phyloP scores from a whole-genome alignment of 1,284 basidiomycete species.

The Rhodotorula sp. region DNA sequence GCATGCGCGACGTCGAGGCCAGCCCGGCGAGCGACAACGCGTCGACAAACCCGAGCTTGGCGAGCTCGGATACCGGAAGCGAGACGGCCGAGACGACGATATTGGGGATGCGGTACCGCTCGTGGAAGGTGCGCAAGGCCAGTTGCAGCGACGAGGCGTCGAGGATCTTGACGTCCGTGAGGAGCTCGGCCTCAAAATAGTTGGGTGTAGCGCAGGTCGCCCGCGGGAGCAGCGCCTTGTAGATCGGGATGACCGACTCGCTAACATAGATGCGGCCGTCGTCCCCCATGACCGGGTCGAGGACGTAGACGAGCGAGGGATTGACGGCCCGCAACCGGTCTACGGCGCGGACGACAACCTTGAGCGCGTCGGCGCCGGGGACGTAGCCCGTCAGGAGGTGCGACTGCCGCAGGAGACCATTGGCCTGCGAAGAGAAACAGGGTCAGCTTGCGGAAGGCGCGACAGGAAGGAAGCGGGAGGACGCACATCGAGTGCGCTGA shows the following conservation, averaged over 20 bases:
- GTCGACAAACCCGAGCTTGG: constrained; percentile 31
- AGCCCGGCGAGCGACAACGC: neutral
- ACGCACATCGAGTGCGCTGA: constrained; percentile 46
- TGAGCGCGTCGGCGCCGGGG: constrained; percentile 77
- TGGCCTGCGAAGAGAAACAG: constrained; percentile 21
- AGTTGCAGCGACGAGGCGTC: constrained; percentile 66
- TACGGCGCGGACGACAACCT: constrained; percentile 67
- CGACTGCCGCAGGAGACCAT: constrained; percentile 46
- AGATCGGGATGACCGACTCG: constrained; percentile 82
- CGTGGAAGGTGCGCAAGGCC: constrained; percentile 75
- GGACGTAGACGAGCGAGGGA: constrained; percentile 68
- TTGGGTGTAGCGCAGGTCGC: constrained; percentile 94
- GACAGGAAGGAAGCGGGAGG: too few relatives aligned
- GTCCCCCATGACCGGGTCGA: constrained; percentile 76
- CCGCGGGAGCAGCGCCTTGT: constrained; percentile 72
- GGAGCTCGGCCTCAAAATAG: constrained; percentile 91
- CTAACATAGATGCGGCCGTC: constrained; percentile 85
- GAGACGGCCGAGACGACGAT: constrained; percentile 88
- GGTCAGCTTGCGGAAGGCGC: neutral
- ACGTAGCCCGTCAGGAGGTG: constrained; percentile 68
- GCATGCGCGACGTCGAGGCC: constrained; percentile 54
- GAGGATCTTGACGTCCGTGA: constrained; percentile 70
- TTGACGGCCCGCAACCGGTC: constrained; percentile 60
- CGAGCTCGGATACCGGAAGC: constrained; percentile 49
- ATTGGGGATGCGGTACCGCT: constrained; percentile 71